Conservation (phyloP, 169 alveolate species). For the Eimeria necatrix region DNA sequence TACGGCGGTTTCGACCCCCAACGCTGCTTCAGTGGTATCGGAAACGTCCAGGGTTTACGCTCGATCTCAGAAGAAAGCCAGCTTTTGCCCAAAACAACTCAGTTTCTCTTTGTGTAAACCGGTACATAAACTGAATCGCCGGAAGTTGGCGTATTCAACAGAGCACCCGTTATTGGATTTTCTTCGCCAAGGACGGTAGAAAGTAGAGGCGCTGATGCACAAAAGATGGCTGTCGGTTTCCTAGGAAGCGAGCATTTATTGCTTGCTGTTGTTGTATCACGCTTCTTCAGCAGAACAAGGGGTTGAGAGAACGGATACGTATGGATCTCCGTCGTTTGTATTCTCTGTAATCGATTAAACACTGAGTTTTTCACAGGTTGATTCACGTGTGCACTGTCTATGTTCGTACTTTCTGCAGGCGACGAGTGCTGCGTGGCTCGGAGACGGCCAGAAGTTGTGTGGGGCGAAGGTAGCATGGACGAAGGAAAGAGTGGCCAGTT, state of each 20-base stretch:
- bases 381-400: background rate
- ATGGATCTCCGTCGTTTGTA: too few species aligned
- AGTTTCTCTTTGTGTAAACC: slow-evolving; percentile 22
- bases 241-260: background rate
- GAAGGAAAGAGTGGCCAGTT: background rate
- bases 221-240: background rate
- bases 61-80: background rate
- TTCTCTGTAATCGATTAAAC: too few species aligned
- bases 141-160: background rate
- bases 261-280: background rate
- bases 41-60: background rate
- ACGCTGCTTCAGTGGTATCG: background rate
- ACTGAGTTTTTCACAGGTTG: background rate
- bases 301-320: background rate
- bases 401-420: background rate
- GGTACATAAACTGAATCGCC: background rate
- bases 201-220: background rate
- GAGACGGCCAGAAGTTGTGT: background rate
- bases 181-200: background rate
- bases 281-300: background rate
- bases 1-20: slow-evolving; percentile 12
- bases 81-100: background rate
- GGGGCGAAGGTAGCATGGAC: background rate
- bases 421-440: background rate
- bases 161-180: background rate